phyloP scores from a whole-genome alignment of 805 yeast genomes.

The Saccharomycopsis olivae region DNA sequence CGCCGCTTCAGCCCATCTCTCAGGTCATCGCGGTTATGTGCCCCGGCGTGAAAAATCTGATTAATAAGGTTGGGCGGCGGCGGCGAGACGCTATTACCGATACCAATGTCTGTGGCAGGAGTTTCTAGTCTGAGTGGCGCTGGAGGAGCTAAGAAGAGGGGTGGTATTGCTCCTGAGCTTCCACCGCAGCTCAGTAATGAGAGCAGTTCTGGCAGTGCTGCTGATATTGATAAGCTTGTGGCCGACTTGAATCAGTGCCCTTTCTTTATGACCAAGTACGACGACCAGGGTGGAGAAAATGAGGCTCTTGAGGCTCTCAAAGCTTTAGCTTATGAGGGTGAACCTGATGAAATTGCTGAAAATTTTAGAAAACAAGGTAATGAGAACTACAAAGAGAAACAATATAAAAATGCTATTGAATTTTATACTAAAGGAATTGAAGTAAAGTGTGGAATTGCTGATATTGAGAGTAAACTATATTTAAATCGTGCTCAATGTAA shows the following conservation, averaged over 20 bases:
- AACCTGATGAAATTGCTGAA: slow-evolving; percentile 81
- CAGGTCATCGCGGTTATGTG: no score
- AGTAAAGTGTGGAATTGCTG: slow-evolving; percentile 47
- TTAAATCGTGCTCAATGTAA: slow-evolving; percentile 89
- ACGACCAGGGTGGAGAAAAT: slow-evolving; percentile 68
- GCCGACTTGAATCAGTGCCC: slow-evolving; percentile 76
- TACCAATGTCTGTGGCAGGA: no score
- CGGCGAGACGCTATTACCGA: no score
- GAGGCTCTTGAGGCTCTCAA: slow-evolving; percentile 74
- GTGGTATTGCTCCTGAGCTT: slow-evolving; percentile 1
- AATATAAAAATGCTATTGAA: slow-evolving; percentile 66
- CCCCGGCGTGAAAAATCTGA: no score
- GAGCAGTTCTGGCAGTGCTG: slow-evolving; percentile 21
- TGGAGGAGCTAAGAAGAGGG: neutral
- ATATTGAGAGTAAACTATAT: slow-evolving; percentile 51
- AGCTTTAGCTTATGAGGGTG: slow-evolving; percentile 79
- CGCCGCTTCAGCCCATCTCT: no score
- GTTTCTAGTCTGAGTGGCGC: no score
- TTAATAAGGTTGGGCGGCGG: no score
- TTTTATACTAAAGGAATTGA: slow-evolving; percentile 75
- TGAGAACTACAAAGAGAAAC: slow-evolving; percentile 60
- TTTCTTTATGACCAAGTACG: slow-evolving; percentile 85
- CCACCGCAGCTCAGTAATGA: neutral
- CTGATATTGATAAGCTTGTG: slow-evolving; percentile 66
- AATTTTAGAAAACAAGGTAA: slow-evolving; percentile 92